A percentile compares a stretch with the other conserved stretches of the same genome.
phyloP scores from a whole-genome alignment of 768 basidiomycete genomes.

The Gyrodon lividus region DNA sequence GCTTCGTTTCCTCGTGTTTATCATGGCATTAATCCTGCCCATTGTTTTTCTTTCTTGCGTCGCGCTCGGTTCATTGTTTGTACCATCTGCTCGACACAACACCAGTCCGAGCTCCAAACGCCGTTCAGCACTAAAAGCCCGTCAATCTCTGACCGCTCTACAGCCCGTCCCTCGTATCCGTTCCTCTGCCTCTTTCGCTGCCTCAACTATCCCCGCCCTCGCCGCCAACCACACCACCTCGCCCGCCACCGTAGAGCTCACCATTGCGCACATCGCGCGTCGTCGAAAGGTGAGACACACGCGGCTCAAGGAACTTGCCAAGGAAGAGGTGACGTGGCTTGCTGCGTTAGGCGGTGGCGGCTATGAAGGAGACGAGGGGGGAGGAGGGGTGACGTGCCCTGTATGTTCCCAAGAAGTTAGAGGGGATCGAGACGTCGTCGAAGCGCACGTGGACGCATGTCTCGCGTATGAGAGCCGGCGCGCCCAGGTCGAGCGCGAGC shows the following conservation, averaged over 20 bases:
- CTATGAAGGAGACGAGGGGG: constrained; percentile 36
- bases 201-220: constrained; percentile 12
- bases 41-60: constrained; percentile 28
- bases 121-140: constrained; percentile 46
- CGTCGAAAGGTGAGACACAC: constrained; percentile 66
- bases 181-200: constrained; percentile 20
- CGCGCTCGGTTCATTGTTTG: too few species aligned
- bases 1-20: background rate
- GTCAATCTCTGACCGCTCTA: constrained; percentile 36
- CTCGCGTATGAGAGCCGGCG: constrained; percentile 53
- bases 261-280: constrained; percentile 61
- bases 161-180: constrained; percentile 25
- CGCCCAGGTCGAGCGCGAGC: constrained; percentile 34
- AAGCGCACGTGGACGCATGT: constrained; percentile 83
- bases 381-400: constrained; percentile 59
- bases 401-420: constrained; percentile 57
- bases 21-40: constrained; percentile 35
- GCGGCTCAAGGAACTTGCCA: constrained; percentile 65
- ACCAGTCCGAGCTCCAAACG: constrained; percentile 27
- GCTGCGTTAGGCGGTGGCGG: constrained; percentile 19
- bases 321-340: constrained; percentile 50
- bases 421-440: constrained; percentile 71
- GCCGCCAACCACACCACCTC: constrained; percentile 22
- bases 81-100: constrained; percentile 22
- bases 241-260: constrained; percentile 44